A percentile compares a stretch with the other conserved stretches of the same genome.
Evolutionary conservation across 352 stramenopile species (phyloP).

Genomic region (Globisporangium apiculatum): DNA sequence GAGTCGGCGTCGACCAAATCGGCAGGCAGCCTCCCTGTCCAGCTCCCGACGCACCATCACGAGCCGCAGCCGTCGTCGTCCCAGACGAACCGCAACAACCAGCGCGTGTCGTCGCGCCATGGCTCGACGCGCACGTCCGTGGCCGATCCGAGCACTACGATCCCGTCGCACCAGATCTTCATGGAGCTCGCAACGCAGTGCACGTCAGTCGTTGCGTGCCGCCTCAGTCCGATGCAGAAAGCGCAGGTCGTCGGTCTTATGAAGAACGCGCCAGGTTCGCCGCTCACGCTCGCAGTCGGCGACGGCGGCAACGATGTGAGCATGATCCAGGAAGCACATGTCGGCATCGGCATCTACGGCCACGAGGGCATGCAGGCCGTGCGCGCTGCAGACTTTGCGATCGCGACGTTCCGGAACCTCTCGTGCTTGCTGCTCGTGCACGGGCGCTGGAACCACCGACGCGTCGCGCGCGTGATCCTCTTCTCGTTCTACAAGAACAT

Average conservation of each 20-base stretch:
- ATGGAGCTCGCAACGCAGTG: constrained; percentile 85
- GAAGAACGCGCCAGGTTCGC: constrained; percentile 57
- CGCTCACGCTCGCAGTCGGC: constrained; percentile 93
- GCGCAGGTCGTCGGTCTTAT: constrained; percentile 93
- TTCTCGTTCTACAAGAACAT: constrained; percentile 91
- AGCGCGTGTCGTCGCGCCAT: constrained; percentile 25
- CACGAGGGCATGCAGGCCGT: constrained; percentile 94
- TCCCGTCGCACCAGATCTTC: constrained; percentile 55
- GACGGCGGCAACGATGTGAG: constrained; percentile 99
- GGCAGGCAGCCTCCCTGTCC: constrained; percentile 27
- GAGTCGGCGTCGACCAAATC: constrained; percentile 46
- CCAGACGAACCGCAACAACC: constrained; percentile 6
- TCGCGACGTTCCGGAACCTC: constrained; percentile 74
- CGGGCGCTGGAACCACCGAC: constrained; percentile 79
- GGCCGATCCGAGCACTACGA: constrained; percentile 12
- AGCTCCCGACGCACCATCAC: constrained; percentile 10
- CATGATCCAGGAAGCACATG: constrained; percentile 99
- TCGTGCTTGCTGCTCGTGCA: constrained; percentile 75
- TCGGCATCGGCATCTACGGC: constrained; percentile 98
- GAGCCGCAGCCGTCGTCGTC: constrained; percentile 6
- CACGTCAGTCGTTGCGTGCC: constrained; percentile 80
- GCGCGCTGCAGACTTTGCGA: constrained; percentile 78
- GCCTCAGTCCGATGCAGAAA: constrained; percentile 90
- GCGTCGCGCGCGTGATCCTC: constrained; percentile 73
- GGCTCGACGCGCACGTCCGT: constrained; percentile 30